A percentile compares a stretch with the other conserved stretches of the same genome.
phyloP scores from a whole-genome alignment of 192 early-diverging fungal genomes.

The Pilaira anomala region DNA sequence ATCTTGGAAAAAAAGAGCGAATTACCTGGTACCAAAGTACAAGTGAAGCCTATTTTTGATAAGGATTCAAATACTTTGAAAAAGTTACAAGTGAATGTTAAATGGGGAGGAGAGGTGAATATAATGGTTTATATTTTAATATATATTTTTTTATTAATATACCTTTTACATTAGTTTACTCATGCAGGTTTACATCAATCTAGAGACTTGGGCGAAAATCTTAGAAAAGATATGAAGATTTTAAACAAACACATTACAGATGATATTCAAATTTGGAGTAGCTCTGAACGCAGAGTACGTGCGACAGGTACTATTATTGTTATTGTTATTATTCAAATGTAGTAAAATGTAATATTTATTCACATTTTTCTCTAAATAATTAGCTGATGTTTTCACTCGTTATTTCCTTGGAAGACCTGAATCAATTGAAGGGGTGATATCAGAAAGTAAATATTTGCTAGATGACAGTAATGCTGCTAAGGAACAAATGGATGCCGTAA shows the following conservation, averaged over 20 bases:
- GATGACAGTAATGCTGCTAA: slow-evolving; percentile 95
- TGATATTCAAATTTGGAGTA: slow-evolving; percentile 82
- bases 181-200: slow-evolving; percentile 90
- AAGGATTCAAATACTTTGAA: slow-evolving; percentile 53
- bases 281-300: slow-evolving; percentile 84
- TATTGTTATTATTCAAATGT: too few species aligned
- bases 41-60: slow-evolving; percentile 76
- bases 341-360: too few species aligned
- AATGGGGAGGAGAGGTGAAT: slow-evolving; percentile 88
- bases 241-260: slow-evolving; percentile 85
- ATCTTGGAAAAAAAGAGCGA: slow-evolving; percentile 79
- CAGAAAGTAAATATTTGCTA: slow-evolving; percentile 85
- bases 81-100: slow-evolving; percentile 88
- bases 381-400: slow-evolving; percentile 63
- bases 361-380: too few species aligned
- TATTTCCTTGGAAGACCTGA: slow-evolving; percentile 60
- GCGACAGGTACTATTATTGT: slow-evolving; percentile 82
- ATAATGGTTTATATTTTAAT: background rate
- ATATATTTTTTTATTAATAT: slow-evolving; percentile 4
- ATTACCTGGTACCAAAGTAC: slow-evolving; percentile 89
- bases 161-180: slow-evolving; percentile 60
- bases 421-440: slow-evolving; percentile 59
- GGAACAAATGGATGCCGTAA: slow-evolving; percentile 87
- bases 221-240: slow-evolving; percentile 87
- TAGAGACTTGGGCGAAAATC: slow-evolving; percentile 86